phyloP scores from a whole-genome alignment of 495 filamentous ascomycete genomes.

The Paragyromitra xinjiangensis region DNA sequence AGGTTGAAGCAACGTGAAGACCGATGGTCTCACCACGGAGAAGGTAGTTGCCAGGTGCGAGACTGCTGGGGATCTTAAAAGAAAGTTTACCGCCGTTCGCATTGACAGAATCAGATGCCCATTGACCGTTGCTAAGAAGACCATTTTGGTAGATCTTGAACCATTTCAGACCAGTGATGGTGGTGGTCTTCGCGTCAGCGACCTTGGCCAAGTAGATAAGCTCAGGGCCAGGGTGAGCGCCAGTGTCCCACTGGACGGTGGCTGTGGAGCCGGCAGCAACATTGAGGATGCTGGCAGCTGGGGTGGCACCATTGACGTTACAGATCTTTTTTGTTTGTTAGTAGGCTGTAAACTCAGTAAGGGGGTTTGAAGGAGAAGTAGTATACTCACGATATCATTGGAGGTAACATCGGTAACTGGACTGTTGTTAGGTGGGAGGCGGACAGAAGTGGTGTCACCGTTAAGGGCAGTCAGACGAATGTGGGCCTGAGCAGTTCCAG shows the following conservation, averaged over 20 bases:
- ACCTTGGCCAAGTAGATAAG: slow-evolving; percentile 64
- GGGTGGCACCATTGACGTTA: slow-evolving; percentile 59
- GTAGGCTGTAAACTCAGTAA: slow-evolving; percentile 54
- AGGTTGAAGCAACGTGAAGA: slow-evolving; percentile 61
- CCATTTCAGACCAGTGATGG: slow-evolving; percentile 62
- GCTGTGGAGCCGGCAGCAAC: slow-evolving; percentile 62
- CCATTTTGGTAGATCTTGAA: slow-evolving; percentile 64
- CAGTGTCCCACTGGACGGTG: slow-evolving; percentile 61
- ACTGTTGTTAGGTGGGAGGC: slow-evolving; percentile 61
- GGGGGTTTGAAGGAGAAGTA: background rate
- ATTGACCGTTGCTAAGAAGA: slow-evolving; percentile 58
- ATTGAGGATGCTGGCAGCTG: slow-evolving; percentile 59
- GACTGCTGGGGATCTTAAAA: slow-evolving; percentile 61
- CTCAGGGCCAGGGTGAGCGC: slow-evolving; percentile 63
- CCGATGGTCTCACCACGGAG: slow-evolving; percentile 68
- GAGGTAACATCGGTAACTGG: slow-evolving; percentile 64
- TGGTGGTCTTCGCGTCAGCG: slow-evolving; percentile 59
- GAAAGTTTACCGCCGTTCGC: slow-evolving; percentile 54
- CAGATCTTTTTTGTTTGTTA: slow-evolving; percentile 53
- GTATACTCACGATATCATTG: slow-evolving; percentile 64
- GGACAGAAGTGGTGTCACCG: slow-evolving; percentile 27
- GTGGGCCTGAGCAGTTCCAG: slow-evolving; percentile 32
- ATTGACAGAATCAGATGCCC: slow-evolving; percentile 47
- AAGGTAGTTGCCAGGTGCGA: slow-evolving; percentile 66
- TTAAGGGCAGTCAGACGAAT: slow-evolving; percentile 39